Evolutionary conservation across 352 stramenopile species (phyloP).

Genomic region (Pythium inflatum): DNA sequence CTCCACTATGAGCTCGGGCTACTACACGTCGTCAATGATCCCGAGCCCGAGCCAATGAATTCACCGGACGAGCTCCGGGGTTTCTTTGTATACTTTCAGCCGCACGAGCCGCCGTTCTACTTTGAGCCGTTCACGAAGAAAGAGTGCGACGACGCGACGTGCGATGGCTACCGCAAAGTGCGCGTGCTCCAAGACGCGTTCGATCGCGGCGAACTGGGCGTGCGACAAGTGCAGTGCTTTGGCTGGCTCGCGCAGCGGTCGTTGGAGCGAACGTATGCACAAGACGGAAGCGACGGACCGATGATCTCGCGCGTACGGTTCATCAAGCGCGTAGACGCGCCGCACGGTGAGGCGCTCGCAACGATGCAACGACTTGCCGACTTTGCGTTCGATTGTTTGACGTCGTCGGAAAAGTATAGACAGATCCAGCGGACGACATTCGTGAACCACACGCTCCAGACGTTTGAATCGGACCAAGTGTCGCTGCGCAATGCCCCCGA

Average conservation of each 20-base stretch:
- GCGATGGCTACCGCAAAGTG: conserved; percentile 1
- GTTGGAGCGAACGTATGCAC: not conserved
- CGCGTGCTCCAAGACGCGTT: conserved; percentile 21
- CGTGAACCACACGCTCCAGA: conserved; percentile 26
- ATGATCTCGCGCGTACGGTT: conserved; percentile 26
- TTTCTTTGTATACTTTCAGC: conserved; percentile 28
- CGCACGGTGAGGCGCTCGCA: not conserved
- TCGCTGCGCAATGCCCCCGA: conserved; percentile 27
- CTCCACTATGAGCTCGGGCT: conserved; percentile 25
- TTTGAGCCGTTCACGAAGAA: conserved; percentile 27
- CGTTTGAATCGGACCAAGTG: conserved; percentile 9
- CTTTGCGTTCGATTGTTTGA: conserved; percentile 18
- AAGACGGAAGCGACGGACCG: not conserved
- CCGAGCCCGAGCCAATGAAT: not conserved
- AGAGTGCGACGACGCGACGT: conserved; percentile 15
- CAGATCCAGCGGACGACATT: conserved; percentile 26
- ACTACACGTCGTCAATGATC: not conserved
- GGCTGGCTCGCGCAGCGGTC: conserved; percentile 28
- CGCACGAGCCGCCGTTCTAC: conserved; percentile 28
- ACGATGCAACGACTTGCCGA: conserved; percentile 8
- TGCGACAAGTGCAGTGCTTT: conserved; percentile 24
- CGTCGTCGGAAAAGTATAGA: conserved; percentile 17
- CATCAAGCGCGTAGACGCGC: conserved; percentile 13
- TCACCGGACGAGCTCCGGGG: conserved; percentile 16
- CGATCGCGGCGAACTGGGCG: conserved; percentile 11